Conservation (phyloP, 1,139 yeast species). For the Kodamaea arcana region DNA sequence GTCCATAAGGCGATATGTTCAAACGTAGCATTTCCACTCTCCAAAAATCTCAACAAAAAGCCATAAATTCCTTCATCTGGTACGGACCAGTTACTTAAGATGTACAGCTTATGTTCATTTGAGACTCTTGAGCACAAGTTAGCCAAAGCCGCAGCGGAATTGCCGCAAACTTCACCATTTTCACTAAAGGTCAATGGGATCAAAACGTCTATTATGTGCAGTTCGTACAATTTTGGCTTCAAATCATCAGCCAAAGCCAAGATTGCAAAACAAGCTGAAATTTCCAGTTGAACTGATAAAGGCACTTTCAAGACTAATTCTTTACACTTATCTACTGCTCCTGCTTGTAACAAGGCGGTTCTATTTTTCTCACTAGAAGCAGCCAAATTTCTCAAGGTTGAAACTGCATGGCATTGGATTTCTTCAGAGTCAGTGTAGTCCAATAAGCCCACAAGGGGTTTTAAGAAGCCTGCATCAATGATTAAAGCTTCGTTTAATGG, state of each 20-base stretch:
- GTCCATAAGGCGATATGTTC: constrained; percentile 99
- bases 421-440: constrained; percentile 89
- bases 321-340: constrained; percentile 91
- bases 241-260: constrained; percentile 94
- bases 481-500: constrained; percentile 93
- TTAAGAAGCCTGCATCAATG: constrained; percentile 91
- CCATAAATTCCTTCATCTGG: constrained; percentile 87
- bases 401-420: constrained; percentile 96
- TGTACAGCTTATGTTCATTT: constrained; percentile 68
- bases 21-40: constrained; percentile 88
- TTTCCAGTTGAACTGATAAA: constrained; percentile 88
- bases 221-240: constrained; percentile 76
- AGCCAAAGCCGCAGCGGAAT: constrained; percentile 97
- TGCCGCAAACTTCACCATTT: constrained; percentile 95
- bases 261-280: constrained; percentile 95
- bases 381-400: constrained; percentile 91
- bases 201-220: constrained; percentile 82
- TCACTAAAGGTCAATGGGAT: constrained; percentile 86
- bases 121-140: constrained; percentile 85
- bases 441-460: constrained; percentile 80
- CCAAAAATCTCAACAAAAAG: constrained; percentile 74
- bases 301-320: constrained; percentile 83
- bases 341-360: constrained; percentile 87
- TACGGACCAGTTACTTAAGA: constrained; percentile 71
- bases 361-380: constrained; percentile 93